Evolutionary conservation across 1,284 basidiomycete species (phyloP), one percentile per base, ranked within the genome.

Genomic region (Ustilago cynodontis): DNA sequence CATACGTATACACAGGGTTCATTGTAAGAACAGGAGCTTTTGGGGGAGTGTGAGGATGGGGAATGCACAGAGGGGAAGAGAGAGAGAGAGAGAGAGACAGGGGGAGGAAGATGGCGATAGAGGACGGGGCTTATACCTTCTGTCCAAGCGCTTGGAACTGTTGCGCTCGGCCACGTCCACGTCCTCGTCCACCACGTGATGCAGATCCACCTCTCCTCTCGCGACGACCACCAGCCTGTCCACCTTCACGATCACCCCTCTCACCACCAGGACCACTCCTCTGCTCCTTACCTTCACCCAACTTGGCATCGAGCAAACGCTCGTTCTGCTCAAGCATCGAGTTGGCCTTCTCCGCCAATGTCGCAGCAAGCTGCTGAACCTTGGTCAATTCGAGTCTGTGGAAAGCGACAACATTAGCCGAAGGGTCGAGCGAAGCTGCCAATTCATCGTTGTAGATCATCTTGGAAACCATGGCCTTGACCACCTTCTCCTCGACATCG

Each of bases 401-500:
- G n/a, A 93, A 89, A 62, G 94, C 92, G 33, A 93, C 91, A 50
- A 94, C 90, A 82, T 98, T 94, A 60, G 94, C 90, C 89, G 61
- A 91, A 90, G 59, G 91, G 86, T 99, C 97, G 65, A 99, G 89
- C 33, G 94, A 95, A 1, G 96, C 97, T 0, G 93, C 90, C 16
- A 99, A 89, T 86, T 98, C 95, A 86, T 98, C 97, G 82, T 91
- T 94, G 94, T 95, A 98, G 84, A 99, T 98, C 97, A 99, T 98
- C 88, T 95, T 94, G 52, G 93, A 95, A 53, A 98, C 93, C 81
- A 98, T 91, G 26, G 95, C 95, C 6, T 93, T 94, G 9, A 98
- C 94, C 14, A 91, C 88, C 57, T 91, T 90, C 64, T 92, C 87
- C 8, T 94, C 89, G 16, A 99, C 89, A 31, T 92, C 92, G 88